Evolutionary conservation across 2,329 filamentous ascomycete genomes (phyloP).

Genomic region (Gaeumannomyces tritici): DNA sequence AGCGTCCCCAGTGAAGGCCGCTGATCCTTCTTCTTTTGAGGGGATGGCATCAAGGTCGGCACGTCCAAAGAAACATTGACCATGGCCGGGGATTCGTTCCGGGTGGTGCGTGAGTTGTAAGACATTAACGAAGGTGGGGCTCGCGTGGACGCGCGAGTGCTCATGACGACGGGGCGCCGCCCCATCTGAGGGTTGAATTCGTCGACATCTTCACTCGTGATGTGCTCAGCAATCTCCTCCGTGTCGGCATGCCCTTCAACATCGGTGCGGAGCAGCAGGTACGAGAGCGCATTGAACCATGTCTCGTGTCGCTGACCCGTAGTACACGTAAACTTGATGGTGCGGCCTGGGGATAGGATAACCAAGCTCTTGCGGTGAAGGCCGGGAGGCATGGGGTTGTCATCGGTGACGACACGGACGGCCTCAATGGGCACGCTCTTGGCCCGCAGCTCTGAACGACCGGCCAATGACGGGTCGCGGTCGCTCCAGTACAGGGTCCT

Average conservation of each 20-base stretch:
- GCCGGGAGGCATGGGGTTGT: slow-evolving; percentile 91
- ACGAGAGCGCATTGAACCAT: slow-evolving; percentile 96
- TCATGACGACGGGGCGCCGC: background rate
- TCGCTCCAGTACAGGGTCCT: slow-evolving; percentile 96
- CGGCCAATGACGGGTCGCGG: slow-evolving; percentile 69
- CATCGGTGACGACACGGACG: slow-evolving; percentile 83
- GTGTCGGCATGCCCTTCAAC: slow-evolving; percentile 52
- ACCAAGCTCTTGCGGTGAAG: slow-evolving; percentile 90
- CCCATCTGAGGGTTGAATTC: slow-evolving; percentile 70
- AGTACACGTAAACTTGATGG: slow-evolving; percentile 87
- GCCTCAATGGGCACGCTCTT: slow-evolving; percentile 95
- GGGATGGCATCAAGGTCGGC: slow-evolving; percentile 45
- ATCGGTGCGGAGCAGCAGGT: slow-evolving; percentile 72
- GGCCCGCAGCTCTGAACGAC: slow-evolving; percentile 60
- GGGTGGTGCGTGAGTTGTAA: slow-evolving; percentile 65
- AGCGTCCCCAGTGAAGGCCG: slow-evolving; percentile 34
- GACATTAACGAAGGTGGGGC: slow-evolving; percentile 63
- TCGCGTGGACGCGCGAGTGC: slow-evolving; percentile 24
- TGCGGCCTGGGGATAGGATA: slow-evolving; percentile 78
- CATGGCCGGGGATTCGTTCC: slow-evolving; percentile 51
- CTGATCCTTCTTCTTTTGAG: slow-evolving; percentile 22
- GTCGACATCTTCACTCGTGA: slow-evolving; percentile 53
- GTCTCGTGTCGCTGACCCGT: slow-evolving; percentile 94
- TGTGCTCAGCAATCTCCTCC: slow-evolving; percentile 36
- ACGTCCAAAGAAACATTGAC: slow-evolving; percentile 36